These are phyloP conservation scores for Neoascochyta sp. DNA, from an alignment of 2,329 filamentous ascomycete species.

Conservation along the genomic window DNA sequence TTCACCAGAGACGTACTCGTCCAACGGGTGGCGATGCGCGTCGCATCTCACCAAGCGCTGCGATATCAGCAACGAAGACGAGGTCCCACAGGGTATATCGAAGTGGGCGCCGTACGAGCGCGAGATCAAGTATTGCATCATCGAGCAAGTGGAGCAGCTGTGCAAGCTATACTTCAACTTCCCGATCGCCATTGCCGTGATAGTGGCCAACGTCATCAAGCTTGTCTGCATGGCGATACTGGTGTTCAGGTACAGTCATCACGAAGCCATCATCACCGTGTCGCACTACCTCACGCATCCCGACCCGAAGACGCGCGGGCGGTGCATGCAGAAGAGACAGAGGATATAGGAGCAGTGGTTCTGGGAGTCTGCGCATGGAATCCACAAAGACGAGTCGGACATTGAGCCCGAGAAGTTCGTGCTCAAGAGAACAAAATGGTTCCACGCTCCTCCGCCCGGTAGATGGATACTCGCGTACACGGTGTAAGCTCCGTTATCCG, in stretches of 20 bases:
- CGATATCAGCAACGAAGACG: slow-evolving; percentile 3
- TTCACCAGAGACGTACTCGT: slow-evolving; percentile 4
- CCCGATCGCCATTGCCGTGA: slow-evolving; percentile 15
- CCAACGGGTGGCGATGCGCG: slow-evolving; percentile 13
- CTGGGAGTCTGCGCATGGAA: neutral
- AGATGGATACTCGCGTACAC: neutral
- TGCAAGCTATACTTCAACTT: slow-evolving; percentile 28
- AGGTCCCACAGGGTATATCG: slow-evolving; percentile 6
- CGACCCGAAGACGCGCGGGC: neutral
- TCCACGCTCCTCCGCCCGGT: neutral
- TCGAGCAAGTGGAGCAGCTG: slow-evolving; percentile 12
- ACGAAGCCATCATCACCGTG: neutral
- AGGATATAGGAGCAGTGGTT: neutral
- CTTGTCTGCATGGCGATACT: neutral
- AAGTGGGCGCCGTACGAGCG: slow-evolving; percentile 10
- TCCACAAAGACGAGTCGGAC: neutral
- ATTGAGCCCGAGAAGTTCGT: neutral
- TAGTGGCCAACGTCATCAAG: too few relatives aligned
- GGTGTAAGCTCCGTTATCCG: neutral
- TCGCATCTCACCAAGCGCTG: slow-evolving; percentile 4
- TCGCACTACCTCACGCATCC: neutral
- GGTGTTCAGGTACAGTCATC: neutral
- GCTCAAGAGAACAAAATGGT: neutral
- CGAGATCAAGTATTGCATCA: slow-evolving; percentile 16
- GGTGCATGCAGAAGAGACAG: neutral